Conservation (phyloP, 805 yeast genomes). For the Dipodascus albidus region DNA sequence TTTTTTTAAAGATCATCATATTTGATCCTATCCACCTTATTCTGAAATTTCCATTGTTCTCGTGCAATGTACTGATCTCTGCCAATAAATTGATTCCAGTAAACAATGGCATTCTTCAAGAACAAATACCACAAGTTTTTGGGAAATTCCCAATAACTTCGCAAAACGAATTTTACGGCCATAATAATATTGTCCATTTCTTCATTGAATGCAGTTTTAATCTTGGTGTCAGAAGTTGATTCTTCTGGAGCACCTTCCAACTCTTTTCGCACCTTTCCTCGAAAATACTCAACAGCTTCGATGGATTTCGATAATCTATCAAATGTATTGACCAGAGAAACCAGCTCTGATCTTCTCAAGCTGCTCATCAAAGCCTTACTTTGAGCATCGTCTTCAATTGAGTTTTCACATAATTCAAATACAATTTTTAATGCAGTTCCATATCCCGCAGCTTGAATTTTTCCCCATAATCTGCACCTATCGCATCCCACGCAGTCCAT, state of each 20-base stretch:
- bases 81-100: constrained; percentile 77
- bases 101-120: constrained; percentile 37
- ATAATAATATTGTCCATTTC: constrained; percentile 42
- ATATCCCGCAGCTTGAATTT: constrained; percentile 92
- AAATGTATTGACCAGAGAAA: constrained; percentile 84
- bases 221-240: constrained; percentile 8
- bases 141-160: constrained; percentile 64
- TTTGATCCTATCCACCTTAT: neutral
- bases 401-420: constrained; percentile 58
- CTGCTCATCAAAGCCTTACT: constrained; percentile 35
- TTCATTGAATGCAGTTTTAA: constrained; percentile 34
- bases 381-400: constrained; percentile 31
- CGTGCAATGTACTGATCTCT: constrained; percentile 19
- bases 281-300: constrained; percentile 58
- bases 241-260: constrained; percentile 5
- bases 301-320: constrained; percentile 84
- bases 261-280: constrained; percentile 15
- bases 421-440: constrained; percentile 90
- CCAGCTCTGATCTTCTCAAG: constrained; percentile 70
- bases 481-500: constrained; percentile 99
- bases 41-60: constrained; percentile 4
- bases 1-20: neutral
- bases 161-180: constrained; percentile 53
- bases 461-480: constrained; percentile 96
- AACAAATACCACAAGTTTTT: constrained; percentile 39